Evolutionary conservation across 139 green algal genomes (phyloP).

Genomic region (Chlorella vulgaris): DNA sequence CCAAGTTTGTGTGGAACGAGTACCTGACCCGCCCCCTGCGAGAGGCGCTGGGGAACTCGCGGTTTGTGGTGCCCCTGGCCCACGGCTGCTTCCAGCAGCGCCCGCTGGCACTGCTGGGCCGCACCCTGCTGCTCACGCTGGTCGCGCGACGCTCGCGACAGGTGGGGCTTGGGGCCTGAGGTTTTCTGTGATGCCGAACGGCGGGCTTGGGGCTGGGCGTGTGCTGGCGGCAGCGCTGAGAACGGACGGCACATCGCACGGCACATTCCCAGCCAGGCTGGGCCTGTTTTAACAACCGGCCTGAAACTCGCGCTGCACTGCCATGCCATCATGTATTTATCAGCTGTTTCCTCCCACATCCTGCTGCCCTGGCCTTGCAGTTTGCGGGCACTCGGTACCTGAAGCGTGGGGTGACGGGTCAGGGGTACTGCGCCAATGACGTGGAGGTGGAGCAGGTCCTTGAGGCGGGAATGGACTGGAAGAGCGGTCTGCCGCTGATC

Average conservation of each 20-base stretch:
- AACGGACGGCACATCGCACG: no score
- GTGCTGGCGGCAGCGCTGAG: no score
- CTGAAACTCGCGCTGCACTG: no score
- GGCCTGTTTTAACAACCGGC: no score
- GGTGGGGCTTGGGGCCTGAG: not conserved
- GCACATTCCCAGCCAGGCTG: no score
- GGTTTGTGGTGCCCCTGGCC: conserved; percentile 87
- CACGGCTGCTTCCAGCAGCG: conserved; percentile 95
- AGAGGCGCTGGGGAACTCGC: conserved; percentile 33
- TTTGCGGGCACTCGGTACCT: conserved; percentile 96
- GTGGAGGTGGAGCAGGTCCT: conserved; percentile 93
- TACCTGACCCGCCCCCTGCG: conserved; percentile 80
- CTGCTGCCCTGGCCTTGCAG: no score
- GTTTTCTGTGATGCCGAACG: no score
- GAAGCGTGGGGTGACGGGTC: conserved; percentile 91
- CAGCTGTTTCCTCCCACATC: no score
- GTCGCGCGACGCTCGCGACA: conserved; percentile 76
- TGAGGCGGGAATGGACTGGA: conserved; percentile 70
- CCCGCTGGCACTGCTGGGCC: conserved; percentile 78
- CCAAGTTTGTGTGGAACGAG: conserved; percentile 95
- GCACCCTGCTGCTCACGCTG: conserved; percentile 85
- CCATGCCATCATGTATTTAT: no score
- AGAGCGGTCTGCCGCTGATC: conserved; percentile 62
- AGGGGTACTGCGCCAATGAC: conserved; percentile 93
- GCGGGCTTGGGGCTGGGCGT: no score